These are phyloP conservation scores for Tetrahymena borealis DNA, from an alignment of 73 alveolate species.

Conservation along the genomic window DNA sequence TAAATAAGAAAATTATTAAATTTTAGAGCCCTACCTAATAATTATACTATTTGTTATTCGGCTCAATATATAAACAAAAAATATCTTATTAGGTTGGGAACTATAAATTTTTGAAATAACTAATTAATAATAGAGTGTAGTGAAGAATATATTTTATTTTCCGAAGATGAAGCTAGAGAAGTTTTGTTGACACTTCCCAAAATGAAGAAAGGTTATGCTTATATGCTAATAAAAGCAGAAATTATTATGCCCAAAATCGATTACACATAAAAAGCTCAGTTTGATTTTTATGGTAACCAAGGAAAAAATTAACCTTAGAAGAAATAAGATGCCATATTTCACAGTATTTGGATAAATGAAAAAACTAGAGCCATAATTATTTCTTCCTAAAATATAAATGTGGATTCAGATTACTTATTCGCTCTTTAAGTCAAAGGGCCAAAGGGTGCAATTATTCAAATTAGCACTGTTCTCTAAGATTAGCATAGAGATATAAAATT, in stretches of 20 bases:
- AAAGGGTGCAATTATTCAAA: not conserved
- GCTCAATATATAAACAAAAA: too few relatives aligned
- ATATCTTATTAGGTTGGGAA: too few relatives aligned
- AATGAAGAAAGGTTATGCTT: not conserved
- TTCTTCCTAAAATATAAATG: not conserved
- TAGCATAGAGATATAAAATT: not conserved
- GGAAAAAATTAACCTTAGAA: not conserved
- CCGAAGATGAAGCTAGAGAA: not conserved
- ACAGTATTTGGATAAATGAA: not conserved
- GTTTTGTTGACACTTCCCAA: not conserved
- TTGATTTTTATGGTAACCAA: not conserved
- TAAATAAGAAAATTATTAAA: too few relatives aligned
- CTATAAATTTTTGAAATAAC: not conserved
- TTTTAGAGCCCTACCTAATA: too few relatives aligned
- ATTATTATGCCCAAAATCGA: not conserved
- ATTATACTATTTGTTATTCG: too few relatives aligned
- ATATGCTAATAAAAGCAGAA: not conserved
- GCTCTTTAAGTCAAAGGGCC: not conserved
- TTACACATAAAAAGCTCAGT: not conserved
- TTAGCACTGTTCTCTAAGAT: not conserved
- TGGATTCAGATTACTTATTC: not conserved
- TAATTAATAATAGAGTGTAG: not conserved
- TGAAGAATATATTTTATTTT: not conserved
- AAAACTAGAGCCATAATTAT: not conserved
- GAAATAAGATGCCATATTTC: not conserved